phyloP scores from a whole-genome alignment of 139 green algal species.

The Micromonas pusilla region DNA sequence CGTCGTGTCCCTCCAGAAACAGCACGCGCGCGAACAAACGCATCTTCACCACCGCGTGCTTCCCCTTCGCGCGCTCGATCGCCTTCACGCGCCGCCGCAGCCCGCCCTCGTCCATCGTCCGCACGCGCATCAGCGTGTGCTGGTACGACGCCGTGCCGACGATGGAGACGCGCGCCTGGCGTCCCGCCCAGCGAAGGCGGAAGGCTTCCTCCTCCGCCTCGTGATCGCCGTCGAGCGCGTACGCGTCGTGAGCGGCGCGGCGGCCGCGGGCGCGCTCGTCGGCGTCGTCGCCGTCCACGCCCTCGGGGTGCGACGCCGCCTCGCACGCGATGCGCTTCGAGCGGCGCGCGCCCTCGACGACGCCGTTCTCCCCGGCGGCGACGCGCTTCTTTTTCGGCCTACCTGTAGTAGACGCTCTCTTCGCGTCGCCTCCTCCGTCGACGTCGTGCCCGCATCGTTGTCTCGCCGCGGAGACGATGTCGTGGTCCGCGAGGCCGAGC shows the following conservation, averaged over 20 bases:
- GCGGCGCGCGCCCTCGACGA: too few species aligned
- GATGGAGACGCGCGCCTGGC: not conserved
- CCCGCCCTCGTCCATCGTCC: not conserved
- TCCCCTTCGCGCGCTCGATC: conserved; percentile 1
- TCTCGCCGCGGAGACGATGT: not conserved
- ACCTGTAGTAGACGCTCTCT: too few species aligned
- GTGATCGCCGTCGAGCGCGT: not conserved
- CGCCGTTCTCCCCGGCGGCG: not conserved
- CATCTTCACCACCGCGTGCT: conserved; percentile 21
- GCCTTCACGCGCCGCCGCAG: not conserved
- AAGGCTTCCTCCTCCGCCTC: not conserved
- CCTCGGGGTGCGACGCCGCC: not conserved
- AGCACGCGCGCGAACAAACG: conserved; percentile 8
- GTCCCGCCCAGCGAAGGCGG: not conserved
- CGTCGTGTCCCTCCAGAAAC: conserved; percentile 22
- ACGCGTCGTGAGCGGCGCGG: not conserved
- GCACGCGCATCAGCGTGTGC: conserved; percentile 21
- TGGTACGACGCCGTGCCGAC: conserved; percentile 22
- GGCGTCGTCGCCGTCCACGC: not conserved
- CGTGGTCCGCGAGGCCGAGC: not conserved
- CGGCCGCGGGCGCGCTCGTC: not conserved
- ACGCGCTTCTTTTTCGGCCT: not conserved
- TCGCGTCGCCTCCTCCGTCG: too few species aligned
- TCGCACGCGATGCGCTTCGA: not conserved
- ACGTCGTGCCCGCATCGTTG: not conserved